Conservation (phyloP, 176 grass and related monocot species). For the Bromus sterilis region DNA sequence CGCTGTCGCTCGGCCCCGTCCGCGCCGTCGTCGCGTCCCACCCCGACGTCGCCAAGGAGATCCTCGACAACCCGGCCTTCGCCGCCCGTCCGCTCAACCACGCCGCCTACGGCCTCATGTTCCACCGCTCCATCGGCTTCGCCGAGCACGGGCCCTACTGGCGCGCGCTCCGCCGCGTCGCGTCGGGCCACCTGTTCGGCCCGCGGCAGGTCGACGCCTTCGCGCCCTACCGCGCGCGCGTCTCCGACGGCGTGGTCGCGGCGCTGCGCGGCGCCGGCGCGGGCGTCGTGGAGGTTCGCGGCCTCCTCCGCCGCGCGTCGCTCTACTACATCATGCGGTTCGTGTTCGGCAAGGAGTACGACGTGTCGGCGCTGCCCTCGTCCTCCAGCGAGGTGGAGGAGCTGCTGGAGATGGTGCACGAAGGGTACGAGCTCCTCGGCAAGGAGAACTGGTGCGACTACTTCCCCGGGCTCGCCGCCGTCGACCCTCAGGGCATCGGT, state of each 20-base stretch:
- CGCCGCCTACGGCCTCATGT: constrained; percentile 88
- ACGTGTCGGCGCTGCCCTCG: constrained; percentile 21
- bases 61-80: constrained; percentile 72
- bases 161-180: constrained; percentile 53
- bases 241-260: constrained; percentile 30
- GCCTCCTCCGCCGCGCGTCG: constrained; percentile 53
- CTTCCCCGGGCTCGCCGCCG: constrained; percentile 53
- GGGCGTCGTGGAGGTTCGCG: constrained; percentile 33
- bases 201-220: constrained; percentile 62
- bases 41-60: constrained; percentile 75
- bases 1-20: constrained; percentile 67
- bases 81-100: constrained; percentile 59
- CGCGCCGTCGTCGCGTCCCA: constrained; percentile 64
- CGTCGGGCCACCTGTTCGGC: constrained; percentile 59
- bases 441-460: constrained; percentile 88
- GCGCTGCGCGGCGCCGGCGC: constrained; percentile 9
- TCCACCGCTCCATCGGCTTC: constrained; percentile 86
- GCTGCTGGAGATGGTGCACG: constrained; percentile 60
- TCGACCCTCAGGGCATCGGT: constrained; percentile 56
- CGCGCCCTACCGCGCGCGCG: constrained; percentile 42
- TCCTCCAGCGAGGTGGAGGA: constrained; percentile 42
- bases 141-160: constrained; percentile 74
- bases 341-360: constrained; percentile 73
- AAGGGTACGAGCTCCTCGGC: constrained; percentile 73
- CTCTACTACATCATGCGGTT: constrained; percentile 86